Evolutionary conservation across 2,329 filamentous ascomycete genomes (phyloP).

Genomic region (Pestalotiopsis sp.): DNA sequence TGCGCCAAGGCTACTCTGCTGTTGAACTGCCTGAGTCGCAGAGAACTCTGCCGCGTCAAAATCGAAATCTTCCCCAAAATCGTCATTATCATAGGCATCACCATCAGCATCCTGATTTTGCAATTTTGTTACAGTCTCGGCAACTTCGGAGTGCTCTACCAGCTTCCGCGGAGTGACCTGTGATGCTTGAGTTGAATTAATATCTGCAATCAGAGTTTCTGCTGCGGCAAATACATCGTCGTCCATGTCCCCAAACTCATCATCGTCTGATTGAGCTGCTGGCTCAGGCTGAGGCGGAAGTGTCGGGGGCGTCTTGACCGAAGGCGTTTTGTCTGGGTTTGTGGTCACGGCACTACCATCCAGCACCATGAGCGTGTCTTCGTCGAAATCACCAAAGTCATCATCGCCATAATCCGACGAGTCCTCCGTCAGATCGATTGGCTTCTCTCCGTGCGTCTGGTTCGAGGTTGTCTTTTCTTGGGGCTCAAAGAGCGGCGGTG

Average conservation of each 20-base stretch:
- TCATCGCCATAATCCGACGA: conserved; percentile 58
- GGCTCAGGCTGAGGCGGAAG: conserved; percentile 20
- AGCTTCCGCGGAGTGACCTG: conserved; percentile 17
- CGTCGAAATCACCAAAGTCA: conserved; percentile 50
- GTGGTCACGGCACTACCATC: conserved; percentile 41
- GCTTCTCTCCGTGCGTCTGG: neutral
- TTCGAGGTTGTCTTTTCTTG: conserved; percentile 1
- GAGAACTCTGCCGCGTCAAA: conserved; percentile 76
- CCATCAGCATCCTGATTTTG: conserved; percentile 38
- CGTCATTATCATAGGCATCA: conserved; percentile 67
- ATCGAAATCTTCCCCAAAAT: conserved; percentile 74
- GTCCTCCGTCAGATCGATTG: conserved; percentile 15
- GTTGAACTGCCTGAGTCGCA: conserved; percentile 66
- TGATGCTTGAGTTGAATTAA: conserved; percentile 31
- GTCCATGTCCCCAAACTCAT: conserved; percentile 68
- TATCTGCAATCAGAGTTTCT: conserved; percentile 41
- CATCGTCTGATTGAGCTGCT: conserved; percentile 17
- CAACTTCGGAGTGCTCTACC: neutral
- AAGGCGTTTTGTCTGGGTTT: conserved; percentile 12
- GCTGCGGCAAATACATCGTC: conserved; percentile 60
- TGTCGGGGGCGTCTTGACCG: conserved; percentile 15
- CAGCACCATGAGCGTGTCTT: conserved; percentile 59
- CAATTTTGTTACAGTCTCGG: conserved; percentile 9
- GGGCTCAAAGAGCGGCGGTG: conserved; percentile 15
- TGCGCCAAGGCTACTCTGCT: conserved; percentile 22